Conservation (phyloP, 306 rosid species). For the Psophocarpus tetragonolobus region DNA sequence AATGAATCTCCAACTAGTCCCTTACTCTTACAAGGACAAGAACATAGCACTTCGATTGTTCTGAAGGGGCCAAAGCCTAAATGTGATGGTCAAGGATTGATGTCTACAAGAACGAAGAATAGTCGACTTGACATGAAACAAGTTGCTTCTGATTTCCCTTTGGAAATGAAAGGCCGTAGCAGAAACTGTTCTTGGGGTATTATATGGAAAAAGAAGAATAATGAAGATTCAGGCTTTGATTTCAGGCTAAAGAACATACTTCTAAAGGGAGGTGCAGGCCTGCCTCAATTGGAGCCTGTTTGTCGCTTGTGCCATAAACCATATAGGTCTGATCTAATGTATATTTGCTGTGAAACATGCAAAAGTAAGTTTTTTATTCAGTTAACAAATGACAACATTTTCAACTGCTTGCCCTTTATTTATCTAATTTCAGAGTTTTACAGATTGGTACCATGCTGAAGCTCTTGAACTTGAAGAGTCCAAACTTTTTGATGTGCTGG, state of each 20-base stretch:
- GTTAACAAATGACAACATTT: neutral
- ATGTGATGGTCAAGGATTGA: constrained; percentile 32
- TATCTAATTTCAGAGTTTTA: constrained; percentile 12
- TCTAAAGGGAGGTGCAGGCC: constrained; percentile 49
- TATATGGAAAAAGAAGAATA: constrained; percentile 63
- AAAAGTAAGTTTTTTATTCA: constrained; percentile 51
- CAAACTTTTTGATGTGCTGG: constrained; percentile 58
- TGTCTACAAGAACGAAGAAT: constrained; percentile 38
- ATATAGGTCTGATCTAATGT: constrained; percentile 67
- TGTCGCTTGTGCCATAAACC: constrained; percentile 61
- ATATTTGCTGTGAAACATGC: constrained; percentile 71
- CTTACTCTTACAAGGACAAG: constrained; percentile 56
- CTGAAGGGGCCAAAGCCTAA: constrained; percentile 46
- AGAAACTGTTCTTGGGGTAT: constrained; percentile 68
- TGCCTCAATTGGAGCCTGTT: constrained; percentile 49
- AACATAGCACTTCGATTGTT: constrained; percentile 38
- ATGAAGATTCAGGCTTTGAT: constrained; percentile 40
- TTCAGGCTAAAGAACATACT: constrained; percentile 68
- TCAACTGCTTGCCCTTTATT: neutral
- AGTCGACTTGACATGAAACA: constrained; percentile 43
- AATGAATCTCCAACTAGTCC: constrained; percentile 71
- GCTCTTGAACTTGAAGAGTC: constrained; percentile 79
- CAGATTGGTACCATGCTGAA: constrained; percentile 88
- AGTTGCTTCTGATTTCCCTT: constrained; percentile 42
- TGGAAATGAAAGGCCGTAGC: constrained; percentile 49